Evolutionary conservation across 371 early-diverging fungal species (phyloP).

Genomic region (Mucor indicus): DNA sequence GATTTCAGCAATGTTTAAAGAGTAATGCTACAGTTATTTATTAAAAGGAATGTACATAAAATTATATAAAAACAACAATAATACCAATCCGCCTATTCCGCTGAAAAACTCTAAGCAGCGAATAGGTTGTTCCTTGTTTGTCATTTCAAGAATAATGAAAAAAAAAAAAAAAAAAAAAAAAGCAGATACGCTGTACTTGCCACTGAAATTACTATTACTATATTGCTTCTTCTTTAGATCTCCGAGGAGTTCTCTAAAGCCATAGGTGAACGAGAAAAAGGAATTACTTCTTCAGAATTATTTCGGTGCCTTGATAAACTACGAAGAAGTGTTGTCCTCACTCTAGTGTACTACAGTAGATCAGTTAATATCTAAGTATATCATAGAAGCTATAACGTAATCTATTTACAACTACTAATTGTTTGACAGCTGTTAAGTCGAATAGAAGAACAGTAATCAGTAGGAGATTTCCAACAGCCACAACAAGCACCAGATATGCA

Average conservation of each 20-base stretch:
- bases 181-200: no score
- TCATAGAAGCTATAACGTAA: no score
- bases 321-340: no score
- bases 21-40: conserved; percentile 51
- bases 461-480: conserved; percentile 4
- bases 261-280: conserved; percentile 4
- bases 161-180: no score
- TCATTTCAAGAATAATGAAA: no score
- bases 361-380: no score
- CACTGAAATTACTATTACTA: no score
- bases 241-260: neutral
- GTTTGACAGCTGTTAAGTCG: neutral
- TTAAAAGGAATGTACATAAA: neutral
- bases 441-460: neutral
- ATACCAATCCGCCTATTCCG: conserved; percentile 73
- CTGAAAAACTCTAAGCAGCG: conserved; percentile 74
- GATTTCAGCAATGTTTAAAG: conserved; percentile 52
- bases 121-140: conserved; percentile 26
- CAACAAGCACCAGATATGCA: conserved; percentile 2
- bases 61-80: neutral
- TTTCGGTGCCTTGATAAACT: no score
- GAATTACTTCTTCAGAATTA: conserved; percentile 7
- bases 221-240: no score
- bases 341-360: no score
- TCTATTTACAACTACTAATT: conserved; percentile 1